Evolutionary conservation across 192 early-diverging fungal species (phyloP).

Genomic region (Backusella psychrophila): DNA sequence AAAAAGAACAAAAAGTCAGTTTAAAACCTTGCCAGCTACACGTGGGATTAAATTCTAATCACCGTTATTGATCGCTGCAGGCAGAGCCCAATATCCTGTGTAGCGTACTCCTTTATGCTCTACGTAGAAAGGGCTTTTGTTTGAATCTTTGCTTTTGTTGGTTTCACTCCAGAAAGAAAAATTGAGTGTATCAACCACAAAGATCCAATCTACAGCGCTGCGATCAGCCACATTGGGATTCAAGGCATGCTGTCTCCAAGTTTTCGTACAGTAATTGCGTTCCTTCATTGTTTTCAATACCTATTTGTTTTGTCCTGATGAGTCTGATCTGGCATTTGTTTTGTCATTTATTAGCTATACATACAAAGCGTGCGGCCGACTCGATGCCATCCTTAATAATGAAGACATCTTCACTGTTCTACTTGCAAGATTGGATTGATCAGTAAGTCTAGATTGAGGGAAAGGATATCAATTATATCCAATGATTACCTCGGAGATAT

Average conservation of each 20-base stretch:
- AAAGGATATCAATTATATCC: neutral
- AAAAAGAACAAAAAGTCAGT: neutral
- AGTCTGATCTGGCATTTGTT: neutral
- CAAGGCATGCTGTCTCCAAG: conserved; percentile 60
- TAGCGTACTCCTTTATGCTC: conserved; percentile 52
- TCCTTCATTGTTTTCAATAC: conserved; percentile 62
- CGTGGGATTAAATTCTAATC: neutral
- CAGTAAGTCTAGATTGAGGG: neutral
- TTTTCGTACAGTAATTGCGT: conserved; percentile 56
- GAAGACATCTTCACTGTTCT: conserved; percentile 60
- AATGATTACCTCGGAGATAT: conserved; percentile 45
- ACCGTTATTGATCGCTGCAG: conserved; percentile 74
- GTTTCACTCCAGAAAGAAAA: conserved; percentile 83
- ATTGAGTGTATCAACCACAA: conserved; percentile 79
- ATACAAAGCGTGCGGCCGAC: conserved; percentile 47
- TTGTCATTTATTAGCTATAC: neutral
- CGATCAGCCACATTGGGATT: conserved; percentile 60
- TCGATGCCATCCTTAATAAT: conserved; percentile 53
- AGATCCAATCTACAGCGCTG: conserved; percentile 70
- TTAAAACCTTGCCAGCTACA: neutral
- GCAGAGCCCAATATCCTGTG: conserved; percentile 83
- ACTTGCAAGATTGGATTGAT: conserved; percentile 13
- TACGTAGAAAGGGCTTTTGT: conserved; percentile 54
- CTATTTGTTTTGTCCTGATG: conserved; percentile 15
- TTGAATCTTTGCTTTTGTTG: conserved; percentile 43